A percentile compares a stretch with the other conserved stretches of the same genome.
phyloP scores from a whole-genome alignment of 2,329 filamentous ascomycete genomes.

The Bipolaris sorokiniana region DNA sequence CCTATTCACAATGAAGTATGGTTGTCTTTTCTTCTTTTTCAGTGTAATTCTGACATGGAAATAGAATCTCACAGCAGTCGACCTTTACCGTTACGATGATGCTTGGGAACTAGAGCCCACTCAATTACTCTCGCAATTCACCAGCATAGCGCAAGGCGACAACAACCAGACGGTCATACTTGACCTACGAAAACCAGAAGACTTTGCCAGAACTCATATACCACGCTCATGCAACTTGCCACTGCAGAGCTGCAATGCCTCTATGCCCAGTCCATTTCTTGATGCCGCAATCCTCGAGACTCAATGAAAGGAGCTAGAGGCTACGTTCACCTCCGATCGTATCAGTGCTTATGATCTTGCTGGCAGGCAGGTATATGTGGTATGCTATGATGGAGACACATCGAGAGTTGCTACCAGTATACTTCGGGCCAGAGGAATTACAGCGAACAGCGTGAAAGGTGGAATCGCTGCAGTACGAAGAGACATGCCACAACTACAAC shows the following conservation, averaged over 20 bases:
- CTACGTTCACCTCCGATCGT: slow-evolving; percentile 23
- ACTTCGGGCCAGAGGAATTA: slow-evolving; percentile 23
- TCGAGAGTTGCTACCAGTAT: slow-evolving; percentile 30
- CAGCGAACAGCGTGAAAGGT: slow-evolving; percentile 25
- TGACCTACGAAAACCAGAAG: slow-evolving; percentile 26
- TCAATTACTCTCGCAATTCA: slow-evolving; percentile 19
- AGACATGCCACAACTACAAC: slow-evolving; percentile 20
- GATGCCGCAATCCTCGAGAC: slow-evolving; percentile 23
- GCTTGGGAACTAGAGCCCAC: slow-evolving; percentile 27
- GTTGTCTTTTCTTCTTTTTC: background rate
- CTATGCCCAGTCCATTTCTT: slow-evolving; percentile 22
- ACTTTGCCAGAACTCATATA: slow-evolving; percentile 24
- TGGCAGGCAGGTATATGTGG: slow-evolving; percentile 25
- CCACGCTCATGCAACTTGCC: slow-evolving; percentile 30
- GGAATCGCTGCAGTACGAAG: slow-evolving; percentile 19
- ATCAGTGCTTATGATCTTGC: slow-evolving; percentile 27
- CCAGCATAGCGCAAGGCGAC: background rate
- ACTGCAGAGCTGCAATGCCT: slow-evolving; percentile 20
- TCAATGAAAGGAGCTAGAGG: slow-evolving; percentile 30
- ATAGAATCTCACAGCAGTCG: slow-evolving; percentile 28
- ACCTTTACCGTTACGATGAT: slow-evolving; percentile 31
- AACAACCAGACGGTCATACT: slow-evolving; percentile 12
- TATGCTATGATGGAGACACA: slow-evolving; percentile 29
- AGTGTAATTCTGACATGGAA: background rate
- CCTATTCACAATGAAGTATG: slow-evolving; percentile 26